Percentiles rank a stretch among this genome's conserved stretches.
phyloP scores from a whole-genome alignment of 2,329 filamentous ascomycete species.

The Colletotrichum coccodes region DNA sequence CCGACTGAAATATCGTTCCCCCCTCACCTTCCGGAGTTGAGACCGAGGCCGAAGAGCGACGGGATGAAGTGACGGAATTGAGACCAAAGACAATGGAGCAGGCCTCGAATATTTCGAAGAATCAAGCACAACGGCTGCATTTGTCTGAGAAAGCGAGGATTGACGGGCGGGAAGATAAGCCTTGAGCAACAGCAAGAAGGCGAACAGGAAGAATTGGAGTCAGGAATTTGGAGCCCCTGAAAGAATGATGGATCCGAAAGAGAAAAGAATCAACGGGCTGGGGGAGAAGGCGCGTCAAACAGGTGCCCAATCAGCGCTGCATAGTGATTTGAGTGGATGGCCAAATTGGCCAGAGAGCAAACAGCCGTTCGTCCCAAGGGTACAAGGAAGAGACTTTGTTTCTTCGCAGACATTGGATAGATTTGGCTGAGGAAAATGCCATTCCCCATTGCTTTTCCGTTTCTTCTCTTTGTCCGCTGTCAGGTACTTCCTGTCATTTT shows the following conservation, averaged over 20 bases:
- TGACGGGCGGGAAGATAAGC: neutral
- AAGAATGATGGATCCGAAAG: neutral
- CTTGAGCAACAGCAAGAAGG: neutral
- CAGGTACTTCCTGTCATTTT: neutral
- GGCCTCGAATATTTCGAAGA: slow-evolving; percentile 10
- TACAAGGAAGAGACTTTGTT: neutral
- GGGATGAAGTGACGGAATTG: neutral
- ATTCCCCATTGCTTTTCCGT: neutral
- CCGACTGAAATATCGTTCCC: neutral
- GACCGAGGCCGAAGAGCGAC: neutral
- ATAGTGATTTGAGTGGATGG: neutral
- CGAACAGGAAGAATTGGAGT: neutral
- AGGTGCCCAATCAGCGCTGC: slow-evolving; percentile 6
- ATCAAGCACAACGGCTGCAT: slow-evolving; percentile 3
- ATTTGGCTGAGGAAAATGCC: neutral
- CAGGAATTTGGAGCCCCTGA: slow-evolving; percentile 7
- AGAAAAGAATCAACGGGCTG: slow-evolving; percentile 9
- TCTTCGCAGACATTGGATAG: neutral
- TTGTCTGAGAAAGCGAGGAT: neutral
- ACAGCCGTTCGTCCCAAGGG: slow-evolving; percentile 4
- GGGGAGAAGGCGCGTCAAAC: neutral
- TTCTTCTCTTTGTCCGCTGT: neutral
- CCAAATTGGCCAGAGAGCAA: neutral
- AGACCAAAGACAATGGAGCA: neutral
- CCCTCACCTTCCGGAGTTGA: neutral